These are phyloP conservation scores for Ceratobasidium sp. DNA, from an alignment of 1,284 basidiomycete species.

Conservation along the genomic window DNA sequence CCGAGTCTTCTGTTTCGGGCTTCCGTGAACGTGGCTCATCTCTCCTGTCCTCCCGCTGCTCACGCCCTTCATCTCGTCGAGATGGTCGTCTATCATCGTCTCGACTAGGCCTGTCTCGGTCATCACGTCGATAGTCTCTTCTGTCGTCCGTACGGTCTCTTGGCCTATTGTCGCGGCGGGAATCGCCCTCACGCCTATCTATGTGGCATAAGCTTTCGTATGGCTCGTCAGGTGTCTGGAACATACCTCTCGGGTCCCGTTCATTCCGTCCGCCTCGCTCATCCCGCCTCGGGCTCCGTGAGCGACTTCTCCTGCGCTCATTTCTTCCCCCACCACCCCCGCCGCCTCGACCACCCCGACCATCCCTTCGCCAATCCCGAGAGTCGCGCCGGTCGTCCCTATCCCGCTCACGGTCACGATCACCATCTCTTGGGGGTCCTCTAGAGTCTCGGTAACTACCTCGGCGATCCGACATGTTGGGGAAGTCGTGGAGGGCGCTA, in stretches of 20 bases:
- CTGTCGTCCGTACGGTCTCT: slow-evolving; percentile 44
- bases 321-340: neutral
- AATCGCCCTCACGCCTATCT: slow-evolving; percentile 46
- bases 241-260: slow-evolving; percentile 29
- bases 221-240: neutral
- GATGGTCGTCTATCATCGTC: slow-evolving; percentile 44
- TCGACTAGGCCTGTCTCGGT: slow-evolving; percentile 52
- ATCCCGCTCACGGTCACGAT: slow-evolving; percentile 58
- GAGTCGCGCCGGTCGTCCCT: slow-evolving; percentile 50
- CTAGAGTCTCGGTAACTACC: slow-evolving; percentile 38
- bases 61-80: slow-evolving; percentile 50
- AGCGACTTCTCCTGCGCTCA: slow-evolving; percentile 53
- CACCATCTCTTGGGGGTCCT: slow-evolving; percentile 52
- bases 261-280: slow-evolving; percentile 30
- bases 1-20: slow-evolving; percentile 53
- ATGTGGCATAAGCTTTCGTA: slow-evolving; percentile 28
- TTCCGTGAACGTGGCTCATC: slow-evolving; percentile 26
- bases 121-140: slow-evolving; percentile 55
- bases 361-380: slow-evolving; percentile 46
- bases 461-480: slow-evolving; percentile 41
- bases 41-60: slow-evolving; percentile 39
- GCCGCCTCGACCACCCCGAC: slow-evolving; percentile 48
- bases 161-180: slow-evolving; percentile 38
- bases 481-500: slow-evolving; percentile 13
- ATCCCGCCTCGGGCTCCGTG: slow-evolving; percentile 41